Evolutionary conservation across 192 early-diverging fungal genomes (phyloP).

Genomic region (Coemansia sp.): DNA sequence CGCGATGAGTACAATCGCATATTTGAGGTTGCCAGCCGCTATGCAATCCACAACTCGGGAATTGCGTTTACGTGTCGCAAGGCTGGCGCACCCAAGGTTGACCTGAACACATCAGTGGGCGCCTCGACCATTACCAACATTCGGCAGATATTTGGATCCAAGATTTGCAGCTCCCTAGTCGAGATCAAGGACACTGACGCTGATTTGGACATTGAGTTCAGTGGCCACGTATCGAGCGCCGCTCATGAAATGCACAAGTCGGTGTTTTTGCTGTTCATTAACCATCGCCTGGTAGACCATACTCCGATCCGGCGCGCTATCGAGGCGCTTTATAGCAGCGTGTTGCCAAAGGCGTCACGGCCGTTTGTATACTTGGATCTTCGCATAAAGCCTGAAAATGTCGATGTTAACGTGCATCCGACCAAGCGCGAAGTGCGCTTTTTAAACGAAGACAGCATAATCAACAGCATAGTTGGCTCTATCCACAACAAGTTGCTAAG

Average conservation of each 20-base stretch:
- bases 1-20: constrained; percentile 91
- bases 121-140: constrained; percentile 75
- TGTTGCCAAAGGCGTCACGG: constrained; percentile 83
- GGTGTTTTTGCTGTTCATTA: constrained; percentile 91
- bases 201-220: constrained; percentile 60
- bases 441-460: constrained; percentile 84
- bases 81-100: constrained; percentile 70
- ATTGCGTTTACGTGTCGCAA: constrained; percentile 90
- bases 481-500: constrained; percentile 69
- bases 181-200: constrained; percentile 58
- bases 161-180: constrained; percentile 77
- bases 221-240: constrained; percentile 86
- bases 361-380: constrained; percentile 89
- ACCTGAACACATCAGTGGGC: constrained; percentile 69
- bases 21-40: constrained; percentile 84
- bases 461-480: constrained; percentile 65
- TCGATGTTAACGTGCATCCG: constrained; percentile 99
- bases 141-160: constrained; percentile 77
- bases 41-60: constrained; percentile 87
- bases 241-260: constrained; percentile 86
- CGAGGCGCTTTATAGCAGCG: constrained; percentile 75
- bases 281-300: constrained; percentile 78
- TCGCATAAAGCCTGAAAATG: constrained; percentile 81
- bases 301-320: constrained; percentile 76
- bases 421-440: constrained; percentile 95